A percentile compares a stretch with the other conserved stretches of the same genome.
Conservation (phyloP, 2,329 filamentous ascomycete species). For the Fusarium algeriense region DNA sequence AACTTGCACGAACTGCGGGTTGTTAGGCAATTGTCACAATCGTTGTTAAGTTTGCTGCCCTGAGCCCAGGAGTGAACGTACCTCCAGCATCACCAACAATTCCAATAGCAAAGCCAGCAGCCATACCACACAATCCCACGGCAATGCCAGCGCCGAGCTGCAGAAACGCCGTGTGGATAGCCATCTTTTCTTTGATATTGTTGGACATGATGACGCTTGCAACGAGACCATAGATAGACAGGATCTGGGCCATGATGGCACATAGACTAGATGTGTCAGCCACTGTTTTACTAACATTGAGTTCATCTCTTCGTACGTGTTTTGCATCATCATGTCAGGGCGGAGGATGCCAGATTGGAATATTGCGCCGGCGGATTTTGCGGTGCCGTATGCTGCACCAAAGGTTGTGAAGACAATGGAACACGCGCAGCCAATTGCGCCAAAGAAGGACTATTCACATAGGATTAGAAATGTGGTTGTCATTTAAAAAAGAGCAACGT, state of each 20-base stretch:
- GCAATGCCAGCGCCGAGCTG: slow-evolving; percentile 59
- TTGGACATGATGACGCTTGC: slow-evolving; percentile 59
- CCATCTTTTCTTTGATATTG: slow-evolving; percentile 56
- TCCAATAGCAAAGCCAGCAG: slow-evolving; percentile 61
- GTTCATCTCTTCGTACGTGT: slow-evolving; percentile 47
- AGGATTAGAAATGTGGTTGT: neutral
- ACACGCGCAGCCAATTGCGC: slow-evolving; percentile 56
- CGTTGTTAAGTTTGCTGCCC: neutral
- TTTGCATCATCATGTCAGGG: slow-evolving; percentile 60
- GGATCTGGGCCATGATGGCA: slow-evolving; percentile 62
- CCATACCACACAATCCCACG: slow-evolving; percentile 59
- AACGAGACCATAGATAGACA: slow-evolving; percentile 62
- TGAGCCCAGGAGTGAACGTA: slow-evolving; percentile 5
- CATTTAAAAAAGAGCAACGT: slow-evolving; percentile 35
- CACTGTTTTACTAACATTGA: neutral
- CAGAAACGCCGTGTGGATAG: slow-evolving; percentile 58
- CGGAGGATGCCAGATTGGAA: slow-evolving; percentile 59
- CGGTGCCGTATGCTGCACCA: slow-evolving; percentile 60
- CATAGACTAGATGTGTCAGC: slow-evolving; percentile 50
- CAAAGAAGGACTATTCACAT: slow-evolving; percentile 55
- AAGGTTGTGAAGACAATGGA: slow-evolving; percentile 67
- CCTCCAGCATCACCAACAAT: slow-evolving; percentile 61
- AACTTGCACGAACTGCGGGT: slow-evolving; percentile 57
- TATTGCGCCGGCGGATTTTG: slow-evolving; percentile 58
- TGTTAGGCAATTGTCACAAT: slow-evolving; percentile 9